Conservation (phyloP, 2,329 filamentous ascomycete genomes). For the Ophiostoma ulmi region DNA sequence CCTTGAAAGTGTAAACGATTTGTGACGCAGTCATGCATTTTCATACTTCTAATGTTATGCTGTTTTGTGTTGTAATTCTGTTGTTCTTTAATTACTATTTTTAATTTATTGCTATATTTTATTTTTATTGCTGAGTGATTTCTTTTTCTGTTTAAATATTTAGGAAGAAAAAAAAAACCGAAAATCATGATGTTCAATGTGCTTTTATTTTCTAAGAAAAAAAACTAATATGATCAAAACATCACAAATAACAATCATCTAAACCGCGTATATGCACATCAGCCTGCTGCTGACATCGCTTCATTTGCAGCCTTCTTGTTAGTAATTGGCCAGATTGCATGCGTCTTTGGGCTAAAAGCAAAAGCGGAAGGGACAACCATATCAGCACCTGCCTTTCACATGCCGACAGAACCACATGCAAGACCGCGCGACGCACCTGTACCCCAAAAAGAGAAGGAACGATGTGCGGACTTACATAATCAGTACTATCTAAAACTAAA, state of each 20-base stretch:
- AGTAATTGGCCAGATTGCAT: not conserved
- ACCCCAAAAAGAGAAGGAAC: conserved; percentile 5
- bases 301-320: not conserved
- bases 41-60: no score
- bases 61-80: no score
- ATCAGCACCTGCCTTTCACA: not conserved
- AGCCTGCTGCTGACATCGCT: not conserved
- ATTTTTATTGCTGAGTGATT: no score
- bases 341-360: not conserved
- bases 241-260: not conserved
- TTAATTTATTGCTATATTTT: no score
- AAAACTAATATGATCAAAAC: no score
- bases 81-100: no score
- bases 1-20: no score
- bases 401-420: not conserved
- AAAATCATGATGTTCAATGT: no score
- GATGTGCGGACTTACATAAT: not conserved
- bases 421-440: not conserved
- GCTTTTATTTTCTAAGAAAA: no score
- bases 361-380: not conserved
- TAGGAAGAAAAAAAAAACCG: no score
- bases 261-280: not conserved
- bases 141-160: no score
- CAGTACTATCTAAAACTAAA: not conserved
- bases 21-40: no score